Base-by-base conservation (phyloP, 208 protist genomes). In the Trypanosoma caninum region DNA sequence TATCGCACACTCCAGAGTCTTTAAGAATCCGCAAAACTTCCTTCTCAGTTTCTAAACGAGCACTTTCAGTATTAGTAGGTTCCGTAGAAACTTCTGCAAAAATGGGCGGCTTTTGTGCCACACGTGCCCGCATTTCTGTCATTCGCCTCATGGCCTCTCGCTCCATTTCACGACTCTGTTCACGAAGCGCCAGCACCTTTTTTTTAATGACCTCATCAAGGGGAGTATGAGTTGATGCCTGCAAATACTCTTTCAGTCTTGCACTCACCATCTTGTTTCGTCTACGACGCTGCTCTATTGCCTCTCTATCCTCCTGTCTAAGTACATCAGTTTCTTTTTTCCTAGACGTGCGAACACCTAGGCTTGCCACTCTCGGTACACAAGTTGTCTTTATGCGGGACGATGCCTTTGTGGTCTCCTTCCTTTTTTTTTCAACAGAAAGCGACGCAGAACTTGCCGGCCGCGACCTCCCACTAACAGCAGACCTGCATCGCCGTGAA, bases 81-180 rank as follows among this genome's bases (percentile, higher is more conserved):
- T 88, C 74, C 22, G 68, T 73, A 41, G 84, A 83, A n/a, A n/a
- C n/a, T 66, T 95, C 89, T 14, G 82, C 79, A 59, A 77, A 95
- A 40, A 95, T 63, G 25, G 89, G 89, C 27, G 89, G 89, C 65
- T 93, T 78, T 57, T 79, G 72, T 23, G 73, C 74, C 42, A 95
- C 85, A 44, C 82, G 82, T 59, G 37, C 55, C 30, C 47, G 53
- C 85, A 93, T 95, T 69, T 90, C 82, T 2, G 51, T 48, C 51
- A 95, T 66, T 37, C 77, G 72, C 64, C 75, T 66, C 35, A 72
- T 27, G 0, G 83, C 74, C 0, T 69, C 69, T 48, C 47, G 40
- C 59, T 87, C 89, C 51, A 46, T 78, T 64, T 86, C 83, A 38
- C 70, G 65, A 59, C 67, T 78, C 5, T 62, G 59, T 35, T 52